Evolutionary conservation across 139 green algal genomes (phyloP).

Genomic region (Micractinium conductrix): DNA sequence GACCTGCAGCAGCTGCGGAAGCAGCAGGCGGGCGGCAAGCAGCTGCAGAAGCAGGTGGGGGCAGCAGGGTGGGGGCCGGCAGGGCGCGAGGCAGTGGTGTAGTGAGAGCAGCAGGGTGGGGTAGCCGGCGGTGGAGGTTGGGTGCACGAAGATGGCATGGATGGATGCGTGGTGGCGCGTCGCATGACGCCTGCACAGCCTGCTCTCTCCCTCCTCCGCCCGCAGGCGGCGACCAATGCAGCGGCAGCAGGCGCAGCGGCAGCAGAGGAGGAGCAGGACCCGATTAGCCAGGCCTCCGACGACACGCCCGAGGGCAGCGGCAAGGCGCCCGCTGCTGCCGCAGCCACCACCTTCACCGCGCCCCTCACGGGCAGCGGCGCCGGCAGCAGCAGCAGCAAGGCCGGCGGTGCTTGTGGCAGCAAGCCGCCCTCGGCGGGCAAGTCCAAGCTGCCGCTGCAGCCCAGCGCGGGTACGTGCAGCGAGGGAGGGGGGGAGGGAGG

Average conservation of each 20-base stretch:
- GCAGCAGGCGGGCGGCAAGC: too few species aligned
- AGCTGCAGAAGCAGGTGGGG: neutral
- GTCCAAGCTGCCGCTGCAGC: neutral
- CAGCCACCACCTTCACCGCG: constrained; percentile 4
- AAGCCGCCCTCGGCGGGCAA: neutral
- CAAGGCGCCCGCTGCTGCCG: neutral
- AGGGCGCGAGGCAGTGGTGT: neutral
- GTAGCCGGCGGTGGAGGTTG: too few species aligned
- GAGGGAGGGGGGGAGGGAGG: neutral
- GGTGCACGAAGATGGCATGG: too few species aligned
- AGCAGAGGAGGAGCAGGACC: neutral
- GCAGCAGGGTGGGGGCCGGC: neutral
- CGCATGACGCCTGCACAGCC: too few species aligned
- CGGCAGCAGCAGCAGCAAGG: constrained; percentile 1
- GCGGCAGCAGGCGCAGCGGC: neutral
- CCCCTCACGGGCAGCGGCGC: neutral
- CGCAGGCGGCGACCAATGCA: neutral
- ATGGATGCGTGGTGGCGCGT: too few species aligned
- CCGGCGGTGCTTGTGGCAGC: neutral
- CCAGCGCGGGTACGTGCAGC: neutral
- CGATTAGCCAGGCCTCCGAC: too few species aligned
- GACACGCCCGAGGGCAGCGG: neutral
- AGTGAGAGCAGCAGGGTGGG: neutral
- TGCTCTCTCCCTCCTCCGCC: too few species aligned
- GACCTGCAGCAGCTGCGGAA: neutral